Base-by-base conservation (phyloP, 139 green algal genomes). In the Chlorella ohadii region DNA sequence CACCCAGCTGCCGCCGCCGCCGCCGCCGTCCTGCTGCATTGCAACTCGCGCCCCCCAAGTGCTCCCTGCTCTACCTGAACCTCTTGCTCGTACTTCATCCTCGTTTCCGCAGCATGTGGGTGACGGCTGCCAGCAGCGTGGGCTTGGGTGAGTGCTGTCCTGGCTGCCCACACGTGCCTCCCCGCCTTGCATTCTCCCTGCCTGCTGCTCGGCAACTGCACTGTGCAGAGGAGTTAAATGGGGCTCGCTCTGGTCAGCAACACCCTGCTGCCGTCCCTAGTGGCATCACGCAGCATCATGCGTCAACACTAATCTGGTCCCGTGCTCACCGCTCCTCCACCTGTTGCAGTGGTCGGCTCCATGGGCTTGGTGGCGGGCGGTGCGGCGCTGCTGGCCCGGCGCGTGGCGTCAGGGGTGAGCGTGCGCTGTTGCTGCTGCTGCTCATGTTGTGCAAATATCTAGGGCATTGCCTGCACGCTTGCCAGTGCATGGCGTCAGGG, bases 51-150 rank as follows among this genome's bases (percentile, higher is more conserved):
- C n/a, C n/a, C n/a, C n/a, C n/a, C n/a, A n/a, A n/a, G n/a, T n/a
- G n/a, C n/a, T n/a, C n/a, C n/a, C n/a, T n/a, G n/a, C n/a, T n/a
- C n/a, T n/a, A n/a, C n/a, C n/a, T n/a, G n/a, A n/a, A n/a, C n/a
- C n/a, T n/a, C n/a, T n/a, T n/a, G n/a, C n/a, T n/a, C n/a, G n/a
- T n/a, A n/a, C 44, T 22, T 19, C 31, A 33, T 71, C 2, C 23
- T 12, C 56, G 38, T 55, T 56, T 41, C 11, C 22, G 51, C 51
- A 75, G 55, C 65, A 47, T 79, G 1, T 88, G 84, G 84, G 84
- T 88, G 25, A 89, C 85, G n/a, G 85, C 85, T 11, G 85, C 72
- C 33, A 78, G 70, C 71, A 74, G 41, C 73, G 79, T 77, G 6
- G 85, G n/a, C 22, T 72, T 89, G 25, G 85, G 85, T 89, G 36